Base-by-base conservation (phyloP, 805 yeast genomes). In the Nakazawaea anatomiae region DNA sequence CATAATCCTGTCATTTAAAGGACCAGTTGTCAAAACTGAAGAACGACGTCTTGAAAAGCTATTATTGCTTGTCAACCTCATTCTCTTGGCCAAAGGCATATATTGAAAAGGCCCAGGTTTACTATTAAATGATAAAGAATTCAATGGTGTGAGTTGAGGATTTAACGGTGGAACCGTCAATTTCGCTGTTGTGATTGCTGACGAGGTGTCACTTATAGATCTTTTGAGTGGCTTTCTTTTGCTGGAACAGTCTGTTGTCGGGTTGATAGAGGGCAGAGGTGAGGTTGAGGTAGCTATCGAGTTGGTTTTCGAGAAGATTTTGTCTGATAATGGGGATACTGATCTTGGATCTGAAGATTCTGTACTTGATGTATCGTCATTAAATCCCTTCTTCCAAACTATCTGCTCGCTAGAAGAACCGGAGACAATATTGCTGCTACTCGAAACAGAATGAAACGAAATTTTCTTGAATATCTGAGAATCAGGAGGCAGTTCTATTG, bases 1-100 rank as follows among this genome's bases (percentile, higher is more conserved):
- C 40, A 85, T 66, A 5, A 85, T 61, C 18, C 77, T 67, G 61
- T 85, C 91, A 0, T 89, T 83, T 34, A 86, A 65, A 1, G 82
- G 79, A 4, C 85, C 82, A 44, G 75, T 72, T 27, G 76, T 73
- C 45, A 84, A 63, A 3, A 81, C 69, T 0, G 88, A 82, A 0
- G 88, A 80, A 49, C 83, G 68, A 50, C 88, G 69, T 52, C 76
- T 65, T 4, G 68, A 59, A 2, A 68, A 67, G 14, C 75, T 73
- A 38, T 72, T 66, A 25, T 80, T 58, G 36, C 64, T 68, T 5
- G 75, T 73, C 31, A 82, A 61, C 54, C 82, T 68, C 46, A 78
- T 59, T 59, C 89, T 69, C 55, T 77, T 78, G 45, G 74, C 77
- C 54, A 75, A 81, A 1, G 82, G 74, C 59, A 80, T 70, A 58